Conservation (phyloP, 805 yeast genomes). For the Danielia oregonensis region DNA sequence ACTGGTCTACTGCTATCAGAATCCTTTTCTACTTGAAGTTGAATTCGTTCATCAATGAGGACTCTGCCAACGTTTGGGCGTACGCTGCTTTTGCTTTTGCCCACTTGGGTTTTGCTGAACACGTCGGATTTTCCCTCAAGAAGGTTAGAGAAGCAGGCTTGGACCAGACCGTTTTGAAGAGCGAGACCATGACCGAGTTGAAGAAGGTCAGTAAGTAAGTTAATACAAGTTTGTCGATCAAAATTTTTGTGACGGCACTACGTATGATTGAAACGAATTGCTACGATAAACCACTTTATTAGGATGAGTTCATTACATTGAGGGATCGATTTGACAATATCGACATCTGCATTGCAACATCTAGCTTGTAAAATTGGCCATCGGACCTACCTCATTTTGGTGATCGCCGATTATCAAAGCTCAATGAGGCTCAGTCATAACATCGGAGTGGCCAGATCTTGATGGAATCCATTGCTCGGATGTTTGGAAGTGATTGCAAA, state of each 20-base stretch:
- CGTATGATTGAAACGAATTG: too few species aligned
- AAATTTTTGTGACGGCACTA: too few species aligned
- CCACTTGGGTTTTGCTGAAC: slow-evolving; percentile 5
- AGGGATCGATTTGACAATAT: background rate
- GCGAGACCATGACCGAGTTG: slow-evolving; percentile 6
- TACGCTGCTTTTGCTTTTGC: slow-evolving; percentile 7
- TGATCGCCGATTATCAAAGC: too few species aligned
- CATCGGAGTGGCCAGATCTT: too few species aligned
- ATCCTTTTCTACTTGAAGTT: slow-evolving; percentile 4
- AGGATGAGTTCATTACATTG: too few species aligned
- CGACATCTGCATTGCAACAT: background rate
- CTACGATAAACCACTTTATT: too few species aligned
- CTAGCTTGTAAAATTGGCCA: too few species aligned
- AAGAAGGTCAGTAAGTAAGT: slow-evolving; percentile 3
- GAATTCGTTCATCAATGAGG: slow-evolving; percentile 6
- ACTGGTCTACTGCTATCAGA: slow-evolving; percentile 4
- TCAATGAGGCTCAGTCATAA: too few species aligned
- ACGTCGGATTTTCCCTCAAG: slow-evolving; percentile 5
- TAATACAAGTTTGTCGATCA: background rate
- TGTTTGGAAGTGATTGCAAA: too few species aligned
- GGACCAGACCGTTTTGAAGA: slow-evolving; percentile 5
- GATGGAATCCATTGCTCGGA: too few species aligned
- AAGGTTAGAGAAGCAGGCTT: slow-evolving; percentile 5
- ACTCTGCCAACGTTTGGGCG: slow-evolving; percentile 7
- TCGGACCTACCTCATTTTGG: too few species aligned